Conservation (phyloP, 345 rosid species). For the Eucalyptus melliodora region DNA sequence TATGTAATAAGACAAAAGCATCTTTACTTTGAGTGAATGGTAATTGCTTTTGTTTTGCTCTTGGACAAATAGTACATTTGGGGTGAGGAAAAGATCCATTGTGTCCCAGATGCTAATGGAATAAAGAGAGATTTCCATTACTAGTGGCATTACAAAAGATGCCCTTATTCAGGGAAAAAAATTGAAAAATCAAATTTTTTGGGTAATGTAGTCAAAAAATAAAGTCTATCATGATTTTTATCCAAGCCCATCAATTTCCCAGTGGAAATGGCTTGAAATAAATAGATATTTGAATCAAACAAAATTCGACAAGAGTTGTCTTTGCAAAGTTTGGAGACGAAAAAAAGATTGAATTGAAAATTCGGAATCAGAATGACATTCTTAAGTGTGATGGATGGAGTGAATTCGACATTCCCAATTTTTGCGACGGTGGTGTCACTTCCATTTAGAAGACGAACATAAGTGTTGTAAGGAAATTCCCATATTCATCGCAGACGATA, state of each 20-base stretch:
- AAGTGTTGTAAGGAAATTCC: background rate
- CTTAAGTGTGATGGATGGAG: background rate
- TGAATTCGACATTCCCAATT: too few species aligned
- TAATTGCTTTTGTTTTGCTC: background rate
- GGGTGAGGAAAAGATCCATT: background rate
- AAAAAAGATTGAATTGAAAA: background rate
- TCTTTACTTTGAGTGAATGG: background rate
- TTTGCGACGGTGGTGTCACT: too few species aligned
- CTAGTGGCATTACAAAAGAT: background rate
- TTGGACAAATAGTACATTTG: background rate
- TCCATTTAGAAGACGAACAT: background rate
- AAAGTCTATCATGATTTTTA: too few species aligned
- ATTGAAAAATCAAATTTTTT: background rate
- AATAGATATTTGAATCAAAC: too few species aligned
- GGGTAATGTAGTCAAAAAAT: background rate
- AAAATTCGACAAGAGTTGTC: background rate
- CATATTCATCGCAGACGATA: background rate
- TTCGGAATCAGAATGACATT: background rate
- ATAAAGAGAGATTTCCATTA: background rate
- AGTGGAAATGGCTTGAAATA: background rate
- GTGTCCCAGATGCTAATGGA: fast-evolving
- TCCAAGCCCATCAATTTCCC: background rate
- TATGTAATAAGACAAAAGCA: background rate
- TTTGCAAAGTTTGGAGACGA: background rate
- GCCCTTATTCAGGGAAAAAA: background rate